A percentile compares a stretch with the other conserved stretches of the same genome.
Conservation (phyloP, 371 early-diverging fungal species). For the Rhizopus microsporus region DNA sequence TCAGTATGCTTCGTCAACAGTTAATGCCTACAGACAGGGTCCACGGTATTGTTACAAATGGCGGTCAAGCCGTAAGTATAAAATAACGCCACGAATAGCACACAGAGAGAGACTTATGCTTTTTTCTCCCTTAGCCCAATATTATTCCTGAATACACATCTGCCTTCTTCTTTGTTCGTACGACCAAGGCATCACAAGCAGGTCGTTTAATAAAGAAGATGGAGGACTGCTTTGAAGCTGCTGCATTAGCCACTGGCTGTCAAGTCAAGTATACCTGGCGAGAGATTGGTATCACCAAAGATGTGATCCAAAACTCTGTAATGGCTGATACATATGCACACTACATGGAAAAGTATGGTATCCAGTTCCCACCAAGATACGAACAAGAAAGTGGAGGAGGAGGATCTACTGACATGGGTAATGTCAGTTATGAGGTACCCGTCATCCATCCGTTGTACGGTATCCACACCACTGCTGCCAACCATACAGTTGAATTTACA, state of each 20-base stretch:
- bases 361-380: constrained; percentile 37
- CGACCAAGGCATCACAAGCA: constrained; percentile 51
- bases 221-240: constrained; percentile 62
- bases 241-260: constrained; percentile 75
- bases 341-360: constrained; percentile 54
- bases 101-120: neutral
- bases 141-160: constrained; percentile 70
- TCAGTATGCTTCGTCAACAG: constrained; percentile 75
- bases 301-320: constrained; percentile 55
- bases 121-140: constrained; percentile 29
- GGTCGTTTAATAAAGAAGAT: constrained; percentile 53
- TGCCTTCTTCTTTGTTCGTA: constrained; percentile 64
- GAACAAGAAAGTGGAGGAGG: constrained; percentile 41
- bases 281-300: constrained; percentile 41
- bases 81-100: neutral
- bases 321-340: constrained; percentile 60
- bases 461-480: constrained; percentile 48
- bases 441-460: constrained; percentile 49
- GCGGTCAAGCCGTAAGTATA: constrained; percentile 61
- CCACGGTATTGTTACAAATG: constrained; percentile 75
- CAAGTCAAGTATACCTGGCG: constrained; percentile 62
- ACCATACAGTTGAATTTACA: constrained; percentile 71
- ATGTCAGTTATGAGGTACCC: constrained; percentile 59
- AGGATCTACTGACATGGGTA: constrained; percentile 81
- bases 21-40: constrained; percentile 63